Percentiles rank a stretch among this genome's conserved stretches.
Evolutionary conservation across 2,329 filamentous ascomycete genomes (phyloP).

Genomic region (Monilinia fructicola): DNA sequence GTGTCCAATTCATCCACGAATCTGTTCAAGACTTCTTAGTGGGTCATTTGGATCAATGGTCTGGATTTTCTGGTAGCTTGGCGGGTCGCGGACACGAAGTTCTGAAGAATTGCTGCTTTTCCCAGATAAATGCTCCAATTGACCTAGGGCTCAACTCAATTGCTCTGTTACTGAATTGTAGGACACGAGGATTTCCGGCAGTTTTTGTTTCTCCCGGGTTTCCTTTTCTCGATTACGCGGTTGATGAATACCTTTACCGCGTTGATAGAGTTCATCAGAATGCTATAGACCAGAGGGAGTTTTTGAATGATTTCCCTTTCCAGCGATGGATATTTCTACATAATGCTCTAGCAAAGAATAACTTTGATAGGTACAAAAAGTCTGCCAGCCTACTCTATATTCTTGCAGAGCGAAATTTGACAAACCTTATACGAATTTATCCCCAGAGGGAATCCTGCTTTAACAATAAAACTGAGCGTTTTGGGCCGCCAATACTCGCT

Average conservation of each 20-base stretch:
- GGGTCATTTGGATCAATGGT: no score
- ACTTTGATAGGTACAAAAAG: conserved; percentile 35
- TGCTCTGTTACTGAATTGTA: no score
- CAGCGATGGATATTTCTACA: conserved; percentile 38
- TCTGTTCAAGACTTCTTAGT: no score
- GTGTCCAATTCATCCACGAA: no score
- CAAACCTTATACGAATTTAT: conserved; percentile 37
- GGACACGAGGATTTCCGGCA: no score
- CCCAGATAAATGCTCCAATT: conserved; percentile 31
- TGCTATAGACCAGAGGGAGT: conserved; percentile 40
- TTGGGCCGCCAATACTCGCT: conserved; percentile 42
- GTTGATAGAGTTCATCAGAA: conserved; percentile 42
- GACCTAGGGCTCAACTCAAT: no score
- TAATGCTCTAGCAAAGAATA: conserved; percentile 40
- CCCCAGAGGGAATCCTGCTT: conserved; percentile 30
- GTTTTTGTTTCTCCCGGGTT: conserved; percentile 36
- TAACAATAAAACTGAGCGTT: conserved; percentile 38
- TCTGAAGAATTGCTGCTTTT: no score
- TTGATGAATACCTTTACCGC: conserved; percentile 45
- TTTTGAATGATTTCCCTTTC: conserved; percentile 40
- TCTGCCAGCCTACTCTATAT: conserved; percentile 41
- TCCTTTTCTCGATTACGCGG: conserved; percentile 51
- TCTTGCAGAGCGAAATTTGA: conserved; percentile 40
- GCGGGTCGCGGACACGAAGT: no score
- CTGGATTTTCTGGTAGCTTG: no score